Conservation (phyloP, 495 filamentous ascomycete species). For the Xylaria scruposa region DNA sequence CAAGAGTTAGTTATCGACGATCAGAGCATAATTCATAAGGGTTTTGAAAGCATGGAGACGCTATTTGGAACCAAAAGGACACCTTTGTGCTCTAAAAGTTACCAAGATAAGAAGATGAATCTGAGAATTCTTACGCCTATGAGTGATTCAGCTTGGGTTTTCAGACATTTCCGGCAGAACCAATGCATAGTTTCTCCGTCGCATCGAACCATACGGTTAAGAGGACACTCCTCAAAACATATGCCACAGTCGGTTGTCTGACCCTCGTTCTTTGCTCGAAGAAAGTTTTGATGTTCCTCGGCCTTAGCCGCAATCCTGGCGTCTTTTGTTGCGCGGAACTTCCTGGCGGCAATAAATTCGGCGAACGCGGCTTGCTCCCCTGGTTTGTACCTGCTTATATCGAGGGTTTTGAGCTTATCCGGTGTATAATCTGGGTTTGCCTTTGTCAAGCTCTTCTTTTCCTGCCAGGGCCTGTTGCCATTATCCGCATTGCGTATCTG, state of each 20-base stretch:
- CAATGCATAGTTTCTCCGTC: slow-evolving; percentile 55
- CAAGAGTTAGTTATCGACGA: too few relatives aligned
- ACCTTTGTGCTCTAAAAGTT: too few relatives aligned
- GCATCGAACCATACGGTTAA: slow-evolving; percentile 74
- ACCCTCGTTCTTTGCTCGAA: slow-evolving; percentile 53
- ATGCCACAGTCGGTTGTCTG: slow-evolving; percentile 69
- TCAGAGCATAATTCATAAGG: too few relatives aligned
- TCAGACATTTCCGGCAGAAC: slow-evolving; percentile 74
- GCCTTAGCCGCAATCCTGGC: slow-evolving; percentile 36
- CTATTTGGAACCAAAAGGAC: too few relatives aligned
- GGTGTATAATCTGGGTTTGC: slow-evolving; percentile 7
- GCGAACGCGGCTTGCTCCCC: slow-evolving; percentile 36
- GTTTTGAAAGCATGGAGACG: too few relatives aligned
- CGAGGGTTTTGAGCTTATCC: slow-evolving; percentile 15
- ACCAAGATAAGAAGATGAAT: too few relatives aligned
- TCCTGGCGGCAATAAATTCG: slow-evolving; percentile 40
- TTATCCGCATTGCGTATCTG: slow-evolving; percentile 25
- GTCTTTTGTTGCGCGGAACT: slow-evolving; percentile 29
- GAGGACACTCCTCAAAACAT: slow-evolving; percentile 70
- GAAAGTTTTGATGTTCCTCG: slow-evolving; percentile 53
- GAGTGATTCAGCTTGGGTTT: slow-evolving; percentile 65
- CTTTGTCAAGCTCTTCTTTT: slow-evolving; percentile 36
- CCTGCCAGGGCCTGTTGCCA: slow-evolving; percentile 21
- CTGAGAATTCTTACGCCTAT: slow-evolving; percentile 54
- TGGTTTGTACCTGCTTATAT: slow-evolving; percentile 3